Percentiles rank a stretch among this genome's conserved stretches.
These are phyloP conservation scores for Zygnema cylindricum DNA, from an alignment of 139 green algal genomes.

Conservation along the genomic window DNA sequence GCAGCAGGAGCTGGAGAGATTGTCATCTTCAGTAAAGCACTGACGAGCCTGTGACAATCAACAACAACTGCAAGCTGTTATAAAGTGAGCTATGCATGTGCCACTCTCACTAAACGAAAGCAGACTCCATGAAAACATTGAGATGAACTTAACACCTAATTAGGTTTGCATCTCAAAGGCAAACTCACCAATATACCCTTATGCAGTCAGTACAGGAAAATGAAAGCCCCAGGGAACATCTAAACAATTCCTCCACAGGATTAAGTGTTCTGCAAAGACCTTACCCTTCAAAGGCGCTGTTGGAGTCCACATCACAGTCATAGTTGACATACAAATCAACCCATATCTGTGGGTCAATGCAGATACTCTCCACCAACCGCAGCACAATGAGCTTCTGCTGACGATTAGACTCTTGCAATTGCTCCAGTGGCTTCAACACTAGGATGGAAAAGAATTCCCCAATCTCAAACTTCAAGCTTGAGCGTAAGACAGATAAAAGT, in stretches of 20 bases:
- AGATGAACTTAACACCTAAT: too few species aligned
- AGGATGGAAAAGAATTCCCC: constrained; percentile 96
- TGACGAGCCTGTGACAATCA: background rate
- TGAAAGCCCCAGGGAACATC: too few species aligned
- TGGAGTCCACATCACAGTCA: constrained; percentile 82
- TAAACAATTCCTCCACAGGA: too few species aligned
- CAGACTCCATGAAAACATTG: too few species aligned
- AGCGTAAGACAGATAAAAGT: constrained; percentile 80
- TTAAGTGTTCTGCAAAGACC: too few species aligned
- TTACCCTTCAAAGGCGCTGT: constrained; percentile 35
- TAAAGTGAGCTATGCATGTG: too few species aligned
- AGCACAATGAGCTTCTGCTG: constrained; percentile 42
- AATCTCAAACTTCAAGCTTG: constrained; percentile 81
- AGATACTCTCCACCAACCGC: constrained; percentile 63
- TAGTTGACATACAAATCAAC: constrained; percentile 95
- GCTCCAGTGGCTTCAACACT: constrained; percentile 75
- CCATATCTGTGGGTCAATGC: constrained; percentile 64
- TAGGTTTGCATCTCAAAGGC: too few species aligned
- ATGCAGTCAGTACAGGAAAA: too few species aligned
- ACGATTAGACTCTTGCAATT: constrained; percentile 30
- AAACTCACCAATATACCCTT: too few species aligned
- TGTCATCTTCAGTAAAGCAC: background rate
- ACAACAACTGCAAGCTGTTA: too few species aligned
- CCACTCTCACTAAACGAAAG: too few species aligned
- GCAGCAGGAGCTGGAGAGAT: background rate